Conservation (phyloP, 768 basidiomycete genomes). For the Paxillus rubicundulus region DNA sequence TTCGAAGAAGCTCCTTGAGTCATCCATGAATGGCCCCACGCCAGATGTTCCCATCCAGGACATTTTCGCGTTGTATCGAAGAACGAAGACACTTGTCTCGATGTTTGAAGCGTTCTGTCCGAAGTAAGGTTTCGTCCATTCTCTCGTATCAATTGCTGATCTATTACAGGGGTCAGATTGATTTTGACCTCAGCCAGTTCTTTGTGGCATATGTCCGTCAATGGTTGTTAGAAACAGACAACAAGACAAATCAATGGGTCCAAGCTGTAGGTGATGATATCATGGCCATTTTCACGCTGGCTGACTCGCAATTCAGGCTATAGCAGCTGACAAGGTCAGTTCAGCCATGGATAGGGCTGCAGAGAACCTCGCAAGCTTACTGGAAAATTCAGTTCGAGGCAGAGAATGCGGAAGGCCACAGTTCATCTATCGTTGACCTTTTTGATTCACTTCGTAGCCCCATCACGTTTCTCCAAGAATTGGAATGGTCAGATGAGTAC, state of each 20-base stretch:
- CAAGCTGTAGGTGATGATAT: slow-evolving; percentile 62
- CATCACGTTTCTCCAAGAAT: slow-evolving; percentile 79
- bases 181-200: slow-evolving; percentile 70
- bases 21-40: slow-evolving; percentile 82
- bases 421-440: slow-evolving; percentile 95
- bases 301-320: slow-evolving; percentile 49
- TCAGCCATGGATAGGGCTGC: slow-evolving; percentile 27
- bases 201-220: slow-evolving; percentile 87
- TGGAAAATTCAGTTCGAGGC: slow-evolving; percentile 61
- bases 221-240: slow-evolving; percentile 88
- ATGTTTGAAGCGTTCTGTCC: slow-evolving; percentile 84
- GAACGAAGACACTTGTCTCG: slow-evolving; percentile 68
- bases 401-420: slow-evolving; percentile 77
- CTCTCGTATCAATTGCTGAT: slow-evolving; percentile 3
- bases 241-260: slow-evolving; percentile 92
- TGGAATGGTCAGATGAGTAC: slow-evolving; percentile 91
- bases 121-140: slow-evolving; percentile 47
- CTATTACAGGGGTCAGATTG: slow-evolving; percentile 46
- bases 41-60: slow-evolving; percentile 89
- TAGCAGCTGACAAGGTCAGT: slow-evolving; percentile 76
- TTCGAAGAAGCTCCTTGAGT: slow-evolving; percentile 73
- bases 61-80: slow-evolving; percentile 81
- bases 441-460: slow-evolving; percentile 94
- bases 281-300: neutral
- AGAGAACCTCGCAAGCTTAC: slow-evolving; percentile 2